These are phyloP conservation scores for Climacium dendroides DNA, from an alignment of 225 moss, liverwort and hornwort species.

Conservation along the genomic window DNA sequence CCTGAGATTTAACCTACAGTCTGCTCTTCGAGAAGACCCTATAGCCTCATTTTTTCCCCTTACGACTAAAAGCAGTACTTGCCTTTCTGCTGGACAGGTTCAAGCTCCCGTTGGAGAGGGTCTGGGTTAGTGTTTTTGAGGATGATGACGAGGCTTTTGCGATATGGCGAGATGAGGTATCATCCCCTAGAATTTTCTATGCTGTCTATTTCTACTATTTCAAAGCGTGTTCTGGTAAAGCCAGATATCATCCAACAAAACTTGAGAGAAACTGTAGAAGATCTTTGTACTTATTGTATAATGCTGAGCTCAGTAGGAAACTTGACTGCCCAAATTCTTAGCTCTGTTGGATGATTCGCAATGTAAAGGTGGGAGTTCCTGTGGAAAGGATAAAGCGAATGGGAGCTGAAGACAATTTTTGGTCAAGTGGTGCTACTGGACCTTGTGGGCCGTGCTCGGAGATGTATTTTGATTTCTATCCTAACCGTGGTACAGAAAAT, in stretches of 20 bases:
- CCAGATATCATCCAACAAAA: background rate
- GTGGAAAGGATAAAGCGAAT: conserved; percentile 76
- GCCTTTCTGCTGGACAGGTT: conserved; percentile 32
- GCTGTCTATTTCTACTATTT: background rate
- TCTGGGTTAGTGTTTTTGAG: conserved; percentile 79
- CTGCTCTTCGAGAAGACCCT: background rate
- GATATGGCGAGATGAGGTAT: conserved; percentile 82
- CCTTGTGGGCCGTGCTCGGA: conserved; percentile 98
- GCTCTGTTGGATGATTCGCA: background rate
- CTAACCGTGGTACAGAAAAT: conserved; percentile 58
- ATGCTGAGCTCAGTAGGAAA: background rate
- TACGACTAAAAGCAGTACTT: background rate
- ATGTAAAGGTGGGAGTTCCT: conserved; percentile 70
- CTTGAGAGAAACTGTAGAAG: background rate
- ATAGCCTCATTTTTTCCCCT: background rate
- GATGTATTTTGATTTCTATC: conserved; percentile 96
- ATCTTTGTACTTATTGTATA: background rate
- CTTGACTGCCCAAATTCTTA: background rate
- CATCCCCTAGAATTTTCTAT: background rate
- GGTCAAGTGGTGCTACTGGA: conserved; percentile 91
- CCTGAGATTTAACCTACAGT: background rate
- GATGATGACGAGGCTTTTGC: conserved; percentile 71
- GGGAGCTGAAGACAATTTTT: conserved; percentile 97
- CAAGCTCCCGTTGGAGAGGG: conserved; percentile 65
- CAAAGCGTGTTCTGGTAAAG: background rate